These are phyloP conservation scores for Emergomyces pasteurianus DNA, from an alignment of 2,329 filamentous ascomycete genomes.

Conservation along the genomic window DNA sequence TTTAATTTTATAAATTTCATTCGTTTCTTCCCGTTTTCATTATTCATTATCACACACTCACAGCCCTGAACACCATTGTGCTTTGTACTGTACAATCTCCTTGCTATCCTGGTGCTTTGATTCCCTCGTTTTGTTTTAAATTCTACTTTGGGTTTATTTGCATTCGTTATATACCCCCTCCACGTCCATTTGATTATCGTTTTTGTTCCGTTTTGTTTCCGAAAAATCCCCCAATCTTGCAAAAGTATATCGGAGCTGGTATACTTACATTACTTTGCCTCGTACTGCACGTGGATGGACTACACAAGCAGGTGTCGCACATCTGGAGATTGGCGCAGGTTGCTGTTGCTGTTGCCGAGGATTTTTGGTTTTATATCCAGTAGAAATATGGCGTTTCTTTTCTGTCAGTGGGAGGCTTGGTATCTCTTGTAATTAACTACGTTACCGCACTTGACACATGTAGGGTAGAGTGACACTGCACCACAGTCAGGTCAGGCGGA, in stretches of 20 bases:
- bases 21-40: not conserved
- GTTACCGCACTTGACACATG: not conserved
- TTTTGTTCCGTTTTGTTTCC: not conserved
- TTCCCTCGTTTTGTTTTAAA: not conserved
- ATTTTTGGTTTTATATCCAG: not conserved
- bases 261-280: not conserved
- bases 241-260: not conserved
- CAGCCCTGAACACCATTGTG: not conserved
- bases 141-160: not conserved
- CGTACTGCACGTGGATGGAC: not conserved
- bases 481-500: not conserved
- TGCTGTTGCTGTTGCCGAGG: not conserved
- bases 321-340: not conserved
- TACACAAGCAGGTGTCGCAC: not conserved
- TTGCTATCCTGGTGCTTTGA: not conserved
- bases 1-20: not conserved
- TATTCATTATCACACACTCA: not conserved
- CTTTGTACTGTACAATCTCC: not conserved
- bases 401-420: not conserved
- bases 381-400: not conserved
- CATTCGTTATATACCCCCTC: not conserved
- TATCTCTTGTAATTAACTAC: not conserved
- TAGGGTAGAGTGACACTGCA: not conserved
- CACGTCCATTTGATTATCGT: not conserved
- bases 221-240: not conserved